A percentile compares a stretch with the other conserved stretches of the same genome.
These are phyloP conservation scores for Forsythia viridissima DNA, from an alignment of 257 asterid genomes.

Conservation along the genomic window DNA sequence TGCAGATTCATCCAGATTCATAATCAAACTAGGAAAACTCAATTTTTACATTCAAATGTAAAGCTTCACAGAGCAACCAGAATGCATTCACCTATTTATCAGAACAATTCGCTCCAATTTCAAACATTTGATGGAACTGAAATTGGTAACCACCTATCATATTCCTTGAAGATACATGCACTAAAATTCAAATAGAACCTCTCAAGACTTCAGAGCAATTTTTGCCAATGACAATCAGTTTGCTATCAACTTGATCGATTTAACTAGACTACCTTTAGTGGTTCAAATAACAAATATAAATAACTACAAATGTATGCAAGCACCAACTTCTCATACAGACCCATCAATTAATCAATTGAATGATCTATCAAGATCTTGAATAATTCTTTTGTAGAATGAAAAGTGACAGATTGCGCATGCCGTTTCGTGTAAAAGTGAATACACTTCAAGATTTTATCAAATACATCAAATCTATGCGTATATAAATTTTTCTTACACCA, in stretches of 20 bases:
- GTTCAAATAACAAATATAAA: not conserved
- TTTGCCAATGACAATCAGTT: not conserved
- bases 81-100: not conserved
- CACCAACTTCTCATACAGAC: too few species aligned
- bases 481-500: too few species aligned
- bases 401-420: too few species aligned
- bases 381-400: too few species aligned
- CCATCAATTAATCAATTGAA: too few species aligned
- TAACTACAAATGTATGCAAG: not conserved
- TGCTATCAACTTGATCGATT: not conserved
- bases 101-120: not conserved
- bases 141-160: not conserved
- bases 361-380: too few species aligned
- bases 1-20: slow-evolving; percentile 34
- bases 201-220: not conserved
- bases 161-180: not conserved
- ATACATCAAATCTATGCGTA: too few species aligned
- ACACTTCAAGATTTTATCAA: too few species aligned
- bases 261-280: not conserved
- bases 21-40: slow-evolving; percentile 14
- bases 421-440: too few species aligned
- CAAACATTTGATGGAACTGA: not conserved
- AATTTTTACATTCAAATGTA: not conserved
- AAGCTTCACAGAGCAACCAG: not conserved
- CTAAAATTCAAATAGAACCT: not conserved